These are phyloP conservation scores for Carpinus fangiana DNA, from an alignment of 306 rosid genomes.

Conservation along the genomic window DNA sequence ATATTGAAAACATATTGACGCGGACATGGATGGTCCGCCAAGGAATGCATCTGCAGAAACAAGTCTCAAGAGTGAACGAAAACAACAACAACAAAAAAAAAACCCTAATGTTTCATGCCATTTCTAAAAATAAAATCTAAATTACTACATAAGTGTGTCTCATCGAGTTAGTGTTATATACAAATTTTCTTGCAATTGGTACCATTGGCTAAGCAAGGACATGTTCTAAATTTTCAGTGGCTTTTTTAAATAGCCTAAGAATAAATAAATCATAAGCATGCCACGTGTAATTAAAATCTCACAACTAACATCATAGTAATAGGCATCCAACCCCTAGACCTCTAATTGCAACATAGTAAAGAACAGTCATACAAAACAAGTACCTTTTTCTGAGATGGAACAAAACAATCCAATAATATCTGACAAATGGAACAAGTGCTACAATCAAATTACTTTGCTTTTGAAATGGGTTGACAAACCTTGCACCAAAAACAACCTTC, in stretches of 20 bases:
- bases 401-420: neutral
- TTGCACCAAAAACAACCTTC: slow-evolving; percentile 4
- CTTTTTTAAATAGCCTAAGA: neutral
- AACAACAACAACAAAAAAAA: neutral
- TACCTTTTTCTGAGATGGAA: neutral
- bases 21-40: neutral
- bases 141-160: no score
- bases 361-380: neutral
- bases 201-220: no score
- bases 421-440: neutral
- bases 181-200: no score
- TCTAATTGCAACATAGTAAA: neutral
- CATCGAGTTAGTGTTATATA: no score
- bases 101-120: neutral
- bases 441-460: neutral
- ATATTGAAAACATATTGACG: neutral
- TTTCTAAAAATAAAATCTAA: neutral
- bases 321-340: neutral
- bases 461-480: neutral
- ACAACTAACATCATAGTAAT: neutral
- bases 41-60: neutral
- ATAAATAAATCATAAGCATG: neutral
- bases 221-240: neutral
- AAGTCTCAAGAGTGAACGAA: neutral
- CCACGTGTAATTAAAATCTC: neutral